Evolutionary conservation across 345 rosid genomes (phyloP).

Genomic region (Bruguiera gymnorhiza): DNA sequence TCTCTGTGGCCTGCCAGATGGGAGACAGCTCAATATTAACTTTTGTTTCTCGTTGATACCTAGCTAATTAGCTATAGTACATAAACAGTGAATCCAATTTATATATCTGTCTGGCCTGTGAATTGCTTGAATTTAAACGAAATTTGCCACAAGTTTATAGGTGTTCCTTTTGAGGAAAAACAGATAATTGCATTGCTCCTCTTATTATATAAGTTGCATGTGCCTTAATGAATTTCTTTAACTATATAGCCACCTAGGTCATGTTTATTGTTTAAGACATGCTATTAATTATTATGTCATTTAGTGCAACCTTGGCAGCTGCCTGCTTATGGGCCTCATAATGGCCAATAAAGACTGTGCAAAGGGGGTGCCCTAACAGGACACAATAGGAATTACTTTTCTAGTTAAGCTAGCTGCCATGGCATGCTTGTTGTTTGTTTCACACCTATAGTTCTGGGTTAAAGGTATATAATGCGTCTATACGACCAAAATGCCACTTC

Average conservation of each 20-base stretch:
- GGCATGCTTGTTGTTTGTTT: not conserved
- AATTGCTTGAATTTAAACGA: not conserved
- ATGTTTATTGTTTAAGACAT: not conserved
- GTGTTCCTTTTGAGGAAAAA: slow-evolving; percentile 15
- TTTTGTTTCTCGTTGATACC: not conserved
- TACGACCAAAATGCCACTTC: not conserved
- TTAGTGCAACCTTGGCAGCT: slow-evolving; percentile 6
- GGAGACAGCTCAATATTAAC: slow-evolving; percentile 10
- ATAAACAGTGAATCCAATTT: not conserved
- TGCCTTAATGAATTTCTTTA: slow-evolving; percentile 8
- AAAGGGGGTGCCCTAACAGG: not conserved
- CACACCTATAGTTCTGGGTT: not conserved
- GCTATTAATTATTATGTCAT: not conserved
- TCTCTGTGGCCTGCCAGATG: not conserved
- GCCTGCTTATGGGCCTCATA: slow-evolving; percentile 37
- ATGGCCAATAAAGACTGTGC: slow-evolving; percentile 22
- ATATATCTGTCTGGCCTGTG: not conserved
- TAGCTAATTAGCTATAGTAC: not conserved
- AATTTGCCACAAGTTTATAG: not conserved
- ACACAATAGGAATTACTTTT: slow-evolving; percentile 6
- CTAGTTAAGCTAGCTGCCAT: slow-evolving; percentile 4
- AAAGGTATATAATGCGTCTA: not conserved
- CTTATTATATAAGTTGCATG: not conserved
- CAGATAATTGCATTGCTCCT: slow-evolving; percentile 3
- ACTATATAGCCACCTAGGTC: slow-evolving; percentile 4